phyloP scores from a whole-genome alignment of 441 rosid species.

The Adansonia rubrostipa region DNA sequence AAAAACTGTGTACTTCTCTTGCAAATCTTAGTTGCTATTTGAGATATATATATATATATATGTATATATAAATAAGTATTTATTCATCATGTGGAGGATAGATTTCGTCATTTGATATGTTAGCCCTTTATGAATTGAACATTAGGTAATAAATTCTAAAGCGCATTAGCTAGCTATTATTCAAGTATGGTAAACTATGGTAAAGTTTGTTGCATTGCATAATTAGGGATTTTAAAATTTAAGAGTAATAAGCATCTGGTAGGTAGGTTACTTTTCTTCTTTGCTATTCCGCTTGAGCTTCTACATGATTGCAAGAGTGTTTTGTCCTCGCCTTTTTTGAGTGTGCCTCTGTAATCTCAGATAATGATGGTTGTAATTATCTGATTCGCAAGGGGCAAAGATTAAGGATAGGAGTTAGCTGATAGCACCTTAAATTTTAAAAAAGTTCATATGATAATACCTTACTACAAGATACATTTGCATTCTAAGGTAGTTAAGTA shows the following conservation, averaged over 20 bases:
- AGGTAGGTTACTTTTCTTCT: background rate
- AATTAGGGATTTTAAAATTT: conserved; percentile 2
- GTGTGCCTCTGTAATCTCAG: conserved; percentile 39
- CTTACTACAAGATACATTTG: conserved; percentile 23
- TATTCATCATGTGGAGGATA: background rate
- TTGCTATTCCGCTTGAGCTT: background rate
- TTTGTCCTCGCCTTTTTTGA: background rate
- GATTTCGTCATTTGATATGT: background rate
- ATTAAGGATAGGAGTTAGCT: conserved; percentile 36
- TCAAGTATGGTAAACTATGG: background rate
- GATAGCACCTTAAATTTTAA: conserved; percentile 32
- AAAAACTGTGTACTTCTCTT: background rate
- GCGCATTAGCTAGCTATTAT: background rate
- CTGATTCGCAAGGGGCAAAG: conserved; percentile 49
- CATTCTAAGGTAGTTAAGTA: background rate
- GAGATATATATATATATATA: background rate
- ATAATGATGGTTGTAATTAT: conserved; percentile 36
- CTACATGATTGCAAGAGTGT: background rate
- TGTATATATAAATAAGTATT: background rate
- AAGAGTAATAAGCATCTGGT: background rate
- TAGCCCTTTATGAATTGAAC: background rate
- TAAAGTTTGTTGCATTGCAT: background rate
- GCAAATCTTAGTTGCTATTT: background rate
- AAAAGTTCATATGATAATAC: conserved; percentile 38
- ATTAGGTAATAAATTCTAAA: background rate